Conservation (phyloP, 805 yeast species). For the Kodamaea neixiangensis region DNA sequence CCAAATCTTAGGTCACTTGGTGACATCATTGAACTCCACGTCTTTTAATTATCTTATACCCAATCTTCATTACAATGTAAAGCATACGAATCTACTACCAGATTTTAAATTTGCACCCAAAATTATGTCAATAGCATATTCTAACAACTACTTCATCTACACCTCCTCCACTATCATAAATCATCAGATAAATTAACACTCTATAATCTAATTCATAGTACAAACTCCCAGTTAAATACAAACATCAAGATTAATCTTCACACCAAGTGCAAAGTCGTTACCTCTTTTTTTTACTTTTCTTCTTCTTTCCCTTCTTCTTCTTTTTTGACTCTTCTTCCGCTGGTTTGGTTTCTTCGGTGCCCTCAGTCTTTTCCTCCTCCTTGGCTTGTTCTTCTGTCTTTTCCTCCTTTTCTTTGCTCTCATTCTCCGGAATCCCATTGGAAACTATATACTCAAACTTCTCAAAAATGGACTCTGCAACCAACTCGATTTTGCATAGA, state of each 20-base stretch:
- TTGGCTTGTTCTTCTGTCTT: constrained; percentile 5
- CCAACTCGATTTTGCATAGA: constrained; percentile 30
- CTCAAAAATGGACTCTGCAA: constrained; percentile 30
- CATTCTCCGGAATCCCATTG: constrained; percentile 14
- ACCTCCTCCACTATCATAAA: not conserved
- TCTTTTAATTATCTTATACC: no score
- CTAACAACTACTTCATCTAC: not conserved
- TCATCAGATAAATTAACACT: not conserved
- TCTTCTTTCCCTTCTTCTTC: constrained; percentile 32
- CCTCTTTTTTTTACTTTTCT: constrained; percentile 27
- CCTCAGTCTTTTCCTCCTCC: constrained; percentile 21
- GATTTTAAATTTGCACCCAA: not conserved
- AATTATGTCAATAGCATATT: not conserved
- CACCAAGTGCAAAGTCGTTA: not conserved
- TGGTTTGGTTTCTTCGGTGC: constrained; percentile 28
- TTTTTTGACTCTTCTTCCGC: constrained; percentile 16
- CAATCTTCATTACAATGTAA: no score
- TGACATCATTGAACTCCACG: no score
- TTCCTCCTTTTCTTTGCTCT: constrained; percentile 10
- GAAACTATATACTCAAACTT: constrained; percentile 22
- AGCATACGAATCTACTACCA: no score
- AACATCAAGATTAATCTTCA: not conserved
- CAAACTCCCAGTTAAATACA: not conserved
- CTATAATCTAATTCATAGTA: not conserved
- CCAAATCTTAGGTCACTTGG: no score